Evolutionary conservation across 2,329 filamentous ascomycete species (phyloP), one percentile per base, ranked within the genome.

Genomic region (Sporothrix brunneoviolacea): DNA sequence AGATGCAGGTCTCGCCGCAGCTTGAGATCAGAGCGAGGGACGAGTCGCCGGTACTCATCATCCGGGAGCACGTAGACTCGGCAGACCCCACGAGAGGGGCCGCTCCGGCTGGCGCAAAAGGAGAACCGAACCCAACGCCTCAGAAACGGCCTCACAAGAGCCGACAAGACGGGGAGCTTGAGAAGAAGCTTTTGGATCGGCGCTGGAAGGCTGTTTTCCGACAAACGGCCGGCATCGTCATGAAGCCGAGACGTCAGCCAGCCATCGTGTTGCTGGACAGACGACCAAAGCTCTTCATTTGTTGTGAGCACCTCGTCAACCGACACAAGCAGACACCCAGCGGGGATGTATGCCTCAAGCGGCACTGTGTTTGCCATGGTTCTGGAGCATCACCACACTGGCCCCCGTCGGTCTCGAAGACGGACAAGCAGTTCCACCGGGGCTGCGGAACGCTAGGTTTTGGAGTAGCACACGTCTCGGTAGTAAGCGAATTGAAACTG

Each of bases 51-150:
- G 2, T 75, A 73, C 30, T 80, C 70, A 64, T 91, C 86, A 55
- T 86, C 80, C 2, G 84, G 82, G 2, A 87, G 71, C 4, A 86
- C 57, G 58, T 84, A 82, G 1, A 88, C 68, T 19, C 83, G 73
- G 8, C 80, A 35, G 6, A 68, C 60, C 16, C 63, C 66, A 39
- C 3, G 56, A 45, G 12, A 55, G 41, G 6, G 59, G 51, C 2
- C 51, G 15, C 36, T 16, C 10, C 4, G 24, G 36, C 56, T 59
- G 3, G 62, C 19, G 3, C 59, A 58, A 40, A 73, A 67, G n/a
- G 71, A 66, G 8, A 79, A 57, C 4, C 65, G 65, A 2, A 75
- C 65, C 75, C 74, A 79, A 16, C 57, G 53, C 1, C 61, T 61
- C 8, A 46, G 41, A 33, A 72, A 66, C 2, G 78, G 59, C 9